Evolutionary conservation across 2,329 filamentous ascomycete genomes (phyloP), one percentile per base, ranked within the genome.

Genomic region (Fusarium albidum): DNA sequence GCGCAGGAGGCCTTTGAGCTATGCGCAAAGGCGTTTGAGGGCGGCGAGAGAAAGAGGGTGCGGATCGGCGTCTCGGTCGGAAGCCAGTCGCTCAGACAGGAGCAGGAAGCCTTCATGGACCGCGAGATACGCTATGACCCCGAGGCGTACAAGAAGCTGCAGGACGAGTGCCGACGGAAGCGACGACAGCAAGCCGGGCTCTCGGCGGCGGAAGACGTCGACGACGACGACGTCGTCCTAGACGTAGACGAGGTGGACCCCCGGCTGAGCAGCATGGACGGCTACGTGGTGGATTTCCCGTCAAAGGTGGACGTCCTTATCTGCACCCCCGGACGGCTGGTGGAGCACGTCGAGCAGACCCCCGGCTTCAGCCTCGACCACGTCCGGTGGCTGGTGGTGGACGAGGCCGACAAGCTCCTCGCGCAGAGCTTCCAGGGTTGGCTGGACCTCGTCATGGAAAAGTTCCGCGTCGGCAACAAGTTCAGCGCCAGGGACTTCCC

Each of bases 361-460:
- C 84, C 85, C 4, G 92, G 92, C 0, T 97, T 98, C 70, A 84
- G 81, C 0, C 79, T 98, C 17, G 84, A 89, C 50, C 82, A 90
- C 68, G 79, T 97, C 5, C 85, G 90, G 55, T 98, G 93, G 92
- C 79, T 98, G 1, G 85, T 97, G 3, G 89, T 97, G 38, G 94
- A 98, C 66, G 94, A 98, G 74, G 95, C 94, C 10, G 94, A 98
- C 72, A 92, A 95, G 69, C 78, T 98, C 11, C 82, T 98, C 6
- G 89, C 93, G 35, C 91, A 98, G 71, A 93, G 90, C 67, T 97
- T 95, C 72, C 93, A 97, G 70, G 90, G 94, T 66, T 97, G 93
- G 93, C 79, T 96, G 4, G 84, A 87, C 33, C 76, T 88, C 1
- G 84, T 95, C 7, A 87, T 91, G 68, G 83, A 87, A 13, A 76